phyloP scores from a whole-genome alignment of 768 basidiomycete species.

The Suillus occidentalis region DNA sequence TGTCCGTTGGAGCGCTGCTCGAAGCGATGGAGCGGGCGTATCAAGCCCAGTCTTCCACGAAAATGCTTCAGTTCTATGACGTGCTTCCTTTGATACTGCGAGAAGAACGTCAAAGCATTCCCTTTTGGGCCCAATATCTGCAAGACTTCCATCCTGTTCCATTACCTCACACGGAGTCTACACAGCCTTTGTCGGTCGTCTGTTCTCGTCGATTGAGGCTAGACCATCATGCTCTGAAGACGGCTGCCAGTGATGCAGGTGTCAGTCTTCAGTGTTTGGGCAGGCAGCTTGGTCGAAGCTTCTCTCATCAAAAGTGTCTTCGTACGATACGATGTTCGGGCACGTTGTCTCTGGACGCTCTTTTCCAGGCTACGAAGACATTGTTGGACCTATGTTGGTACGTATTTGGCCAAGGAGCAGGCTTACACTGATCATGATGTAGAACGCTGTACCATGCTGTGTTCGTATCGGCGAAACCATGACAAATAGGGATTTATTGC shows the following conservation, averaged over 20 bases:
- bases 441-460: constrained; percentile 50
- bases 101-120: constrained; percentile 38
- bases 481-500: constrained; percentile 36
- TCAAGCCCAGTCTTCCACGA: constrained; percentile 12
- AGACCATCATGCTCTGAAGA: constrained; percentile 14
- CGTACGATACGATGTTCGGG: constrained; percentile 45
- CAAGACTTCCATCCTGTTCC: constrained; percentile 20
- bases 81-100: constrained; percentile 37
- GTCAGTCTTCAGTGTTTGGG: constrained; percentile 38
- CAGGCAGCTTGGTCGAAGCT: constrained; percentile 33
- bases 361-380: constrained; percentile 40
- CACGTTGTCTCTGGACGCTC: constrained; percentile 47
- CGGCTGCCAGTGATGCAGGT: constrained; percentile 15
- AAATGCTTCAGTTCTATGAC: constrained; percentile 36
- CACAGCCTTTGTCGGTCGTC: constrained; percentile 18
- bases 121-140: constrained; percentile 38
- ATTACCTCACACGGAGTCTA: constrained; percentile 16
- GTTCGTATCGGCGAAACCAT: constrained; percentile 28
- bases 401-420: constrained; percentile 16
- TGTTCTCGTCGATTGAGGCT: constrained; percentile 12
- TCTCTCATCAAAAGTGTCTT: constrained; percentile 20
- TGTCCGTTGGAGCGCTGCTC: constrained; percentile 41
- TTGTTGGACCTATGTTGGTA: constrained; percentile 49
- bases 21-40: constrained; percentile 35
- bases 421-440: background rate